phyloP scores from a whole-genome alignment of 2,329 filamentous ascomycete genomes.

The Fusarium floridanum region DNA sequence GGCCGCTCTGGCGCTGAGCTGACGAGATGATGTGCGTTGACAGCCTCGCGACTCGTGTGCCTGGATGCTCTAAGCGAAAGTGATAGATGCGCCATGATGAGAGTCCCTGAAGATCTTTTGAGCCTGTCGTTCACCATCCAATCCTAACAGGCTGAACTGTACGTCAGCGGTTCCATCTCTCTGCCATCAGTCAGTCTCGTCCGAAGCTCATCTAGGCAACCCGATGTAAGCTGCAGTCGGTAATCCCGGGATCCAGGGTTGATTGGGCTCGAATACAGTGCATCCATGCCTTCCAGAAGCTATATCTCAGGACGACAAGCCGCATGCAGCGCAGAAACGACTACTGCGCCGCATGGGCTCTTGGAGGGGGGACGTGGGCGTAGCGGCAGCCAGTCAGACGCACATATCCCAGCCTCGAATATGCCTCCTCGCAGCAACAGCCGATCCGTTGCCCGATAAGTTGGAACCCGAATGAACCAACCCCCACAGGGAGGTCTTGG shows the following conservation, averaged over 20 bases:
- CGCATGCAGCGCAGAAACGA: slow-evolving; percentile 23
- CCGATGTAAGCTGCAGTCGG: slow-evolving; percentile 7
- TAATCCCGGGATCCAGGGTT: slow-evolving; percentile 21
- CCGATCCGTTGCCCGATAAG: slow-evolving; percentile 31
- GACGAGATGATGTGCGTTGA: slow-evolving; percentile 8
- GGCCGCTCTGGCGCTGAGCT: slow-evolving; percentile 5
- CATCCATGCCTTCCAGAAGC: slow-evolving; percentile 33
- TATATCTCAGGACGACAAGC: slow-evolving; percentile 25
- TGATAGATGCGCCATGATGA: slow-evolving; percentile 11
- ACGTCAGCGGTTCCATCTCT: slow-evolving; percentile 1
- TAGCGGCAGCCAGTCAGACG: slow-evolving; percentile 37
- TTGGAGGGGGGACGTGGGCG: slow-evolving; percentile 26
- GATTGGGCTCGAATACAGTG: slow-evolving; percentile 35
- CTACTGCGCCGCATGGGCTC: slow-evolving; percentile 27
- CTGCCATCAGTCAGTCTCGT: not conserved
- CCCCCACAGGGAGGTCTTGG: slow-evolving; percentile 18
- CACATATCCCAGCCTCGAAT: slow-evolving; percentile 23
- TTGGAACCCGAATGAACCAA: slow-evolving; percentile 32
- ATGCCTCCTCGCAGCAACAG: slow-evolving; percentile 23
- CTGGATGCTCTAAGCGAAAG: slow-evolving; percentile 1
- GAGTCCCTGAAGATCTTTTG: slow-evolving; percentile 29
- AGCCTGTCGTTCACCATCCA: slow-evolving; percentile 1
- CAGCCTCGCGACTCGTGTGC: not conserved
- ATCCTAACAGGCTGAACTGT: not conserved
- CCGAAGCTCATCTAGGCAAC: not conserved